phyloP scores from a whole-genome alignment of 805 yeast species.

The Tetrapisispora iriomotensis region DNA sequence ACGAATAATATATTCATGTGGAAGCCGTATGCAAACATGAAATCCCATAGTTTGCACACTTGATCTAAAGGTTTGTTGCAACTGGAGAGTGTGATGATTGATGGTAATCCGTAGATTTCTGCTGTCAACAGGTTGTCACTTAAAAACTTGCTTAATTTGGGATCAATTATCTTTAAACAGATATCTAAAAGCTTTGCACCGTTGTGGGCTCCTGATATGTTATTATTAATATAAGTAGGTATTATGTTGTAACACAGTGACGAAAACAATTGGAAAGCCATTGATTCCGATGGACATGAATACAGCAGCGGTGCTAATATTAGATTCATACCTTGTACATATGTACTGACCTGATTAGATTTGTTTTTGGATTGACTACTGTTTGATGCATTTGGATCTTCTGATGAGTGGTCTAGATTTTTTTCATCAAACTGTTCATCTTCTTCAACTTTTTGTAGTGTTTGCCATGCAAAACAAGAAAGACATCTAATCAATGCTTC shows the following conservation, averaged over 20 bases:
- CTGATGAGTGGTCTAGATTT: not conserved
- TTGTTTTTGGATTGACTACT: constrained; percentile 2
- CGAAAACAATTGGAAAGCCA: constrained; percentile 67
- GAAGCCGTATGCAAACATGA: constrained; percentile 80
- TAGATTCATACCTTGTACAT: constrained; percentile 92
- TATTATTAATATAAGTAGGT: constrained; percentile 71
- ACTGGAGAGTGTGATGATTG: constrained; percentile 74
- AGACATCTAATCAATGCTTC: constrained; percentile 56
- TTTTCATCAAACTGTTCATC: constrained; percentile 6
- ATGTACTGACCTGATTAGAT: constrained; percentile 19
- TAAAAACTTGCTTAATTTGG: constrained; percentile 47
- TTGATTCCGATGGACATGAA: constrained; percentile 70
- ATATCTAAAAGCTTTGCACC: constrained; percentile 66
- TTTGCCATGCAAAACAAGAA: constrained; percentile 57
- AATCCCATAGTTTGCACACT: constrained; percentile 78
- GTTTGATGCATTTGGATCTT: not conserved
- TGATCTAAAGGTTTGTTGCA: constrained; percentile 79
- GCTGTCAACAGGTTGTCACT: constrained; percentile 49
- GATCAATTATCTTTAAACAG: constrained; percentile 63
- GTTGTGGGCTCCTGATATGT: constrained; percentile 70
- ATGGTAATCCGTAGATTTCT: constrained; percentile 77
- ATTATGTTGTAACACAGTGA: constrained; percentile 52
- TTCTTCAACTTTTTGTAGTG: constrained; percentile 10
- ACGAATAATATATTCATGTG: constrained; percentile 79
- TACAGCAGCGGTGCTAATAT: constrained; percentile 75